These are phyloP conservation scores for Microthlaspi erraticum DNA, from an alignment of 345 rosid genomes.

Conservation along the genomic window DNA sequence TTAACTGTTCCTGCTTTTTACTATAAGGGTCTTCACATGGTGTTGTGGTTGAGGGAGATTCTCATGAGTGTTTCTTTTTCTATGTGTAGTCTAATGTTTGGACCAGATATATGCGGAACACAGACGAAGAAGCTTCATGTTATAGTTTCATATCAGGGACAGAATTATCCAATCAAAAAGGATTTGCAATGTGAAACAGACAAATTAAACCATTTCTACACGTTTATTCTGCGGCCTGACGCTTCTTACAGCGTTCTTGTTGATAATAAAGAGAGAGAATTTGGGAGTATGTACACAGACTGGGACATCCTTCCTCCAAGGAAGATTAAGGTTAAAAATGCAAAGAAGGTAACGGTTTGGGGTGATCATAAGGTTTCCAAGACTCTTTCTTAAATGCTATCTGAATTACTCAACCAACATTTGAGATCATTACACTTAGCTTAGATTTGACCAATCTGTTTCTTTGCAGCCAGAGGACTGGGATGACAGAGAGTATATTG, in stretches of 20 bases:
- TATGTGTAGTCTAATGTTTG: slow-evolving; percentile 87
- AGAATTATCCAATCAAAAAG: slow-evolving; percentile 88
- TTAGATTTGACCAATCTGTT: slow-evolving; percentile 14
- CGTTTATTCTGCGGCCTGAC: slow-evolving; percentile 91
- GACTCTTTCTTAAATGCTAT: slow-evolving; percentile 6
- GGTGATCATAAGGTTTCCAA: slow-evolving; percentile 5
- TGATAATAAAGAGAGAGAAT: slow-evolving; percentile 88
- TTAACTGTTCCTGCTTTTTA: not conserved
- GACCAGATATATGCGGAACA: slow-evolving; percentile 94
- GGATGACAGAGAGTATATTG: slow-evolving; percentile 92
- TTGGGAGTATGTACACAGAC: slow-evolving; percentile 89
- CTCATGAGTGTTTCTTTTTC: slow-evolving; percentile 12
- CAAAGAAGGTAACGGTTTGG: slow-evolving; percentile 67
- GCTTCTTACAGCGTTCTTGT: slow-evolving; percentile 82
- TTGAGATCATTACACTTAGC: slow-evolving; percentile 16
- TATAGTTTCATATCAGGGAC: slow-evolving; percentile 91
- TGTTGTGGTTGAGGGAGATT: slow-evolving; percentile 11
- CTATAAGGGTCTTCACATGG: not conserved
- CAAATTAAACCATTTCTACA: slow-evolving; percentile 90
- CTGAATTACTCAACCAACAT: slow-evolving; percentile 6
- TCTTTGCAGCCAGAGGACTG: slow-evolving; percentile 78
- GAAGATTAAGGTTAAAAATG: slow-evolving; percentile 73
- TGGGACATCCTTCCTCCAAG: slow-evolving; percentile 97
- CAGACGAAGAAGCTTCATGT: slow-evolving; percentile 92
- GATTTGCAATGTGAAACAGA: slow-evolving; percentile 93